Evolutionary conservation across 495 filamentous ascomycete genomes (phyloP), one percentile per base, ranked within the genome.

Genomic region (Neurospora hispaniola): DNA sequence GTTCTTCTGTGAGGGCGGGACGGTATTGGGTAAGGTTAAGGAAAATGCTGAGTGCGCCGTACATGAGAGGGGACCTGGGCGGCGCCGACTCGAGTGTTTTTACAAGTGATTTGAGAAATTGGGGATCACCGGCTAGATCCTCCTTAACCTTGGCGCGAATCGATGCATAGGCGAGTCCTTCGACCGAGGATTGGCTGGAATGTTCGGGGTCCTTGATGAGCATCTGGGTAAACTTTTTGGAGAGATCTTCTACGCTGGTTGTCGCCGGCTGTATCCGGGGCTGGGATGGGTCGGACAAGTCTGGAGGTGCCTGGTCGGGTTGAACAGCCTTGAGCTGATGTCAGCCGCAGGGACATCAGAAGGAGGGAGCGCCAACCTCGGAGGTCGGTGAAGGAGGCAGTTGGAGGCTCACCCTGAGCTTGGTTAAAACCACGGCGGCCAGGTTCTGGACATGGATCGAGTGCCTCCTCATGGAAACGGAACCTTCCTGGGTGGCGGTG

Each of bases 81-180:
- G 84, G 81, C 14, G 88, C 86, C 8, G 88, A 82, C n/a, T 85
- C 82, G 48, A 98, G 80, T 1, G 86, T 86, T 68, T 86, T 84
- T 41, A 97, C 84, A 3, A 98, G 82, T 27, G 84, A 85, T 54
- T 85, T 86, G 44, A 98, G 78, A 69, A 97, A 91, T 10, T 78
- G 73, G 14, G 82, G 79, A 75, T 97, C 91, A 23, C 84, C 84
- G 27, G 89, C 87, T 3, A 99, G 84, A 48, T 89, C 85, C 76
- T 98, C 93, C 78, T 96, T 97, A 71, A 97, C 88, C 46, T 85
- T 88, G 9, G 94, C 89, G 76, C 92, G 91, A 23, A 97, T 85
- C 6, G 94, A 96, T 5, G 92, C 89, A 79, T 95, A 98, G 31
- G 95, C 96, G 72, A 99, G 84, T n/a, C 94, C 96, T 79, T 99